Conservation (phyloP, 805 yeast species). For the Lachancea cidri region DNA sequence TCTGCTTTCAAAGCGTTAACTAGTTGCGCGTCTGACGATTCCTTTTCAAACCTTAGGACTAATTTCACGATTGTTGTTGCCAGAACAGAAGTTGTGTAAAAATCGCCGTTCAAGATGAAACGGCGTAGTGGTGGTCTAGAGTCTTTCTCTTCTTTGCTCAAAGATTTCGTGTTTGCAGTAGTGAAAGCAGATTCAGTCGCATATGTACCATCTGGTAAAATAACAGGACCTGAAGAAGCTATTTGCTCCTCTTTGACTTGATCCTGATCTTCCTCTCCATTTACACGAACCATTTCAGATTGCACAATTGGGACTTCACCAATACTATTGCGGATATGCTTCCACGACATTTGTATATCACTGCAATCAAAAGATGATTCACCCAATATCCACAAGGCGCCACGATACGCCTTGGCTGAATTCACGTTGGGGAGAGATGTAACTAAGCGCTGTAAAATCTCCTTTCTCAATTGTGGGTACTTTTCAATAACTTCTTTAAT, state of each 20-base stretch:
- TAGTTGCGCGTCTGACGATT: slow-evolving; percentile 48
- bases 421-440: slow-evolving; percentile 58
- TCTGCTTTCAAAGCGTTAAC: slow-evolving; percentile 89
- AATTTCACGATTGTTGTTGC: slow-evolving; percentile 86
- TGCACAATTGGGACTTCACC: slow-evolving; percentile 91
- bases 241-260: slow-evolving; percentile 26
- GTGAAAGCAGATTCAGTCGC: slow-evolving; percentile 88
- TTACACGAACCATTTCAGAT: slow-evolving; percentile 50
- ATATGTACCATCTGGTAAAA: slow-evolving; percentile 98
- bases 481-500: slow-evolving; percentile 92
- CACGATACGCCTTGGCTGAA: slow-evolving; percentile 88
- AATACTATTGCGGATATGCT: slow-evolving; percentile 68
- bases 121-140: slow-evolving; percentile 71
- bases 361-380: slow-evolving; percentile 73
- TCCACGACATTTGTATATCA: slow-evolving; percentile 82
- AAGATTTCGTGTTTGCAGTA: slow-evolving; percentile 80
- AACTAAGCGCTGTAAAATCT: slow-evolving; percentile 60
- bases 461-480: slow-evolving; percentile 70
- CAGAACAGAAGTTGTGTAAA: slow-evolving; percentile 82
- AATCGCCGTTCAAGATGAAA: slow-evolving; percentile 80
- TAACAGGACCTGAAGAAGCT: slow-evolving; percentile 59
- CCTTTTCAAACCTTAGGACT: slow-evolving; percentile 65
- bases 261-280: slow-evolving; percentile 34
- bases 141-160: slow-evolving; percentile 46
- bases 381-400: slow-evolving; percentile 94